Conservation (phyloP, 768 basidiomycete genomes). For the Tricholoma sp. region DNA sequence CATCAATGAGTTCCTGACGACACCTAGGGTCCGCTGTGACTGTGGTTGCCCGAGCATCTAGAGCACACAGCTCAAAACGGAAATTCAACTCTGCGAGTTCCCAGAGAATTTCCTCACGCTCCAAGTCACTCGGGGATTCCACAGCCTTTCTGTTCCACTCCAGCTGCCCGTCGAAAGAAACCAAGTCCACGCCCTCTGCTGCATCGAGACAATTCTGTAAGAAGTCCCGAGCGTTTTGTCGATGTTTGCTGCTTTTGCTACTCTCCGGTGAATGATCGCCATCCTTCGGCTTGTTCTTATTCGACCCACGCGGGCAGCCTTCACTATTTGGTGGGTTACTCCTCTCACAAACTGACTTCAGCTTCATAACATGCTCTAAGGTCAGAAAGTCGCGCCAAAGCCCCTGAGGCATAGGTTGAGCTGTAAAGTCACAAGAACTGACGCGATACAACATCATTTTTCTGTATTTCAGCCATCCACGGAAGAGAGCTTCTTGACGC, state of each 20-base stretch:
- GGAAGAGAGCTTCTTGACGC: background rate
- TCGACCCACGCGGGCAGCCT: background rate
- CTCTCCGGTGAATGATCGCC: background rate
- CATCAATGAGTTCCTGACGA: constrained; percentile 1
- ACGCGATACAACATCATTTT: background rate
- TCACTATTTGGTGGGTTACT: background rate
- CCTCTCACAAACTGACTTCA: background rate
- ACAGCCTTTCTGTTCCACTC: background rate
- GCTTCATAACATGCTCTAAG: background rate
- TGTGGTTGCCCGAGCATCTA: constrained; percentile 3
- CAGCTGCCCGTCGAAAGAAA: background rate
- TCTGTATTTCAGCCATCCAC: background rate
- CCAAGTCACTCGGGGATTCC: background rate
- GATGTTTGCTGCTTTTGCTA: background rate
- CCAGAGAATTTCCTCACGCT: constrained; percentile 3
- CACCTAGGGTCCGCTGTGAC: background rate
- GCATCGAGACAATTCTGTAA: background rate
- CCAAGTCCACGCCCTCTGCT: background rate
- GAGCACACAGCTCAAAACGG: constrained; percentile 12
- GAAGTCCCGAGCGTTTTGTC: constrained; percentile 1
- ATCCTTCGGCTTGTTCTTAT: background rate
- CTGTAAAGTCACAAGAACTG: background rate
- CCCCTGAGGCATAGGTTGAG: constrained; percentile 1
- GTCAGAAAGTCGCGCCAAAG: background rate
- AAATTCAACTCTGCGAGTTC: constrained; percentile 6